These are phyloP conservation scores for Malus sylvestris DNA, from an alignment of 306 rosid genomes.

Conservation along the genomic window DNA sequence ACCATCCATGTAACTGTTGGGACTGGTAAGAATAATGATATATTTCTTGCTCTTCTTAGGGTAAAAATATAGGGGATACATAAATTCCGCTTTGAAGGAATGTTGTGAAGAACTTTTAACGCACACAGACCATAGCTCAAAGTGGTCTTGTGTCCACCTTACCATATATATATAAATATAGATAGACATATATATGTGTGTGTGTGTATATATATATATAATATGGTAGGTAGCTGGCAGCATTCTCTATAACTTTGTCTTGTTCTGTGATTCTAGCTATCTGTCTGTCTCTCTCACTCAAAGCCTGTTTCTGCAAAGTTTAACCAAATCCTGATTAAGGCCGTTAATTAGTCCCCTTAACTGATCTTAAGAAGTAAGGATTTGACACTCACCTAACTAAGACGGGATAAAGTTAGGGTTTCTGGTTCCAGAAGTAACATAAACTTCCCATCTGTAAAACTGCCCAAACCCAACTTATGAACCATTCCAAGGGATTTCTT, in stretches of 20 bases:
- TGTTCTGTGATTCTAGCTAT: background rate
- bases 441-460: constrained; percentile 45
- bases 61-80: background rate
- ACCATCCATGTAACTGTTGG: background rate
- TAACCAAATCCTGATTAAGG: background rate
- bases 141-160: background rate
- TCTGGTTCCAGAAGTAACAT: constrained; percentile 40
- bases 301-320: background rate
- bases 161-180: background rate
- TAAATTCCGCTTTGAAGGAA: background rate
- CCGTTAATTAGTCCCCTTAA: background rate
- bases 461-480: constrained; percentile 42
- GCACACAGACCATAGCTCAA: background rate
- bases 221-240: background rate
- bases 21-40: background rate
- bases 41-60: background rate
- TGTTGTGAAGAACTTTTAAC: background rate
- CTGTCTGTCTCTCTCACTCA: background rate
- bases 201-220: background rate
- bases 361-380: background rate
- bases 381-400: constrained; percentile 5
- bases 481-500: constrained; percentile 28
- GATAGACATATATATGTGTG: background rate
- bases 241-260: background rate
- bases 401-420: constrained; percentile 11